phyloP scores from a whole-genome alignment of 106 monocot genomes.

The Phalaenopsis equestris region DNA sequence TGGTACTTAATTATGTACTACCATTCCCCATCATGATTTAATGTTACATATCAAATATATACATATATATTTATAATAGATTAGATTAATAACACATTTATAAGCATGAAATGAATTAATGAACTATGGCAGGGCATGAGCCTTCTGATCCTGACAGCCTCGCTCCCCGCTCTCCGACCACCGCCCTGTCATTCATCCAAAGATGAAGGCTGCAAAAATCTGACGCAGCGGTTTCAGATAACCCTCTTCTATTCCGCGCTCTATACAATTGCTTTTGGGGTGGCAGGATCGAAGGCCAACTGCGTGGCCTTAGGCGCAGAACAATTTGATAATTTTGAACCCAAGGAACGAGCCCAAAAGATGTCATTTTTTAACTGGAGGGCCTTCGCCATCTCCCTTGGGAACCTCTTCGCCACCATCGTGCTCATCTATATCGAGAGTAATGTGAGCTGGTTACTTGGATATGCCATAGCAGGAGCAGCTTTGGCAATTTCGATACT shows the following conservation, averaged over 20 bases:
- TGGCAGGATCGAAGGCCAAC: constrained; percentile 80
- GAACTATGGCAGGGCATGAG: constrained; percentile 52
- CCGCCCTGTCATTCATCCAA: constrained; percentile 34
- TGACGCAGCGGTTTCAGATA: constrained; percentile 43
- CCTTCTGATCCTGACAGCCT: constrained; percentile 50
- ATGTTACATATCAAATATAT: too few species aligned
- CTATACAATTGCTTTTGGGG: constrained; percentile 69
- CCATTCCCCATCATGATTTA: too few species aligned
- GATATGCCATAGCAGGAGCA: too few species aligned
- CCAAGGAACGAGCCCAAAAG: constrained; percentile 55
- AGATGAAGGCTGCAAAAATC: constrained; percentile 23
- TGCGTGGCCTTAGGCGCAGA: constrained; percentile 85
- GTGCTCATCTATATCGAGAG: constrained; percentile 75
- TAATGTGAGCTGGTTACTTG: constrained; percentile 34
- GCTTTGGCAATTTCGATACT: constrained; percentile 13
- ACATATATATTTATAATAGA: too few species aligned
- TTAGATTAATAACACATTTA: too few species aligned
- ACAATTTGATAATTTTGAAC: constrained; percentile 74
- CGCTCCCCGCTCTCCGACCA: constrained; percentile 48
- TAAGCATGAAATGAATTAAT: too few species aligned
- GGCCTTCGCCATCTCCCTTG: constrained; percentile 88
- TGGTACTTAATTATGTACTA: too few species aligned
- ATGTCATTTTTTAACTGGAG: constrained; percentile 98
- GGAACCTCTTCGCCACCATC: constrained; percentile 64
- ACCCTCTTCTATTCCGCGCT: constrained; percentile 69